phyloP scores from a whole-genome alignment of 2,329 filamentous ascomycete genomes.

The Lasiodiplodia hormozganensis region DNA sequence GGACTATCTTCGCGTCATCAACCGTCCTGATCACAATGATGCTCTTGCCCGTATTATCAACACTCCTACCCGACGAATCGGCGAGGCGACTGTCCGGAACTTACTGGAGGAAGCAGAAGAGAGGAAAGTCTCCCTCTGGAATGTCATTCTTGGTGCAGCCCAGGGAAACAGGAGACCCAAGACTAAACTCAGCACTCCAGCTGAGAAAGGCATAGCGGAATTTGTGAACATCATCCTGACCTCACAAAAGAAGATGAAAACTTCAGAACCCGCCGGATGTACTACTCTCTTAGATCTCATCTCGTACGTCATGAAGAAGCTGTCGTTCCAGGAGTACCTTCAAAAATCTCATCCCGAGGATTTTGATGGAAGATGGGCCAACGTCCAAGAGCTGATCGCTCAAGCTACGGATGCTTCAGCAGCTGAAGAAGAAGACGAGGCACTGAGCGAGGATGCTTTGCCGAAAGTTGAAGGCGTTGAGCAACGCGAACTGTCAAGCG shows the following conservation, averaged over 20 bases:
- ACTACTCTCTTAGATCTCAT: slow-evolving; percentile 58
- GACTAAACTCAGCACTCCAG: slow-evolving; percentile 62
- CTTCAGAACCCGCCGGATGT: slow-evolving; percentile 48
- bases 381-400: slow-evolving; percentile 84
- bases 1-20: slow-evolving; percentile 86
- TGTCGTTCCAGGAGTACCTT: slow-evolving; percentile 77
- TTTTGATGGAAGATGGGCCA: slow-evolving; percentile 81
- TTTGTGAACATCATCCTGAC: slow-evolving; percentile 68
- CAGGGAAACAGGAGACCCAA: slow-evolving; percentile 60
- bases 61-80: slow-evolving; percentile 79
- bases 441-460: slow-evolving; percentile 57
- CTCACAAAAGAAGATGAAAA: slow-evolving; percentile 60
- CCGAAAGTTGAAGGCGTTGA: slow-evolving; percentile 74
- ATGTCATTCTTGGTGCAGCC: slow-evolving; percentile 66
- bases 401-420: slow-evolving; percentile 75
- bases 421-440: slow-evolving; percentile 50
- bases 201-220: slow-evolving; percentile 63
- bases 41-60: slow-evolving; percentile 86
- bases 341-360: slow-evolving; percentile 75
- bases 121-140: slow-evolving; percentile 75
- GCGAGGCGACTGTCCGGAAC: slow-evolving; percentile 76
- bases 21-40: slow-evolving; percentile 86
- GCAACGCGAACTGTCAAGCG: slow-evolving; percentile 59
- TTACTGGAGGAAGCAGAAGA: slow-evolving; percentile 79
- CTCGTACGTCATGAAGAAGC: slow-evolving; percentile 65